These are phyloP conservation scores for Pseudozyma hubeiensis DNA, from an alignment of 1,284 basidiomycete species.

Conservation along the genomic window DNA sequence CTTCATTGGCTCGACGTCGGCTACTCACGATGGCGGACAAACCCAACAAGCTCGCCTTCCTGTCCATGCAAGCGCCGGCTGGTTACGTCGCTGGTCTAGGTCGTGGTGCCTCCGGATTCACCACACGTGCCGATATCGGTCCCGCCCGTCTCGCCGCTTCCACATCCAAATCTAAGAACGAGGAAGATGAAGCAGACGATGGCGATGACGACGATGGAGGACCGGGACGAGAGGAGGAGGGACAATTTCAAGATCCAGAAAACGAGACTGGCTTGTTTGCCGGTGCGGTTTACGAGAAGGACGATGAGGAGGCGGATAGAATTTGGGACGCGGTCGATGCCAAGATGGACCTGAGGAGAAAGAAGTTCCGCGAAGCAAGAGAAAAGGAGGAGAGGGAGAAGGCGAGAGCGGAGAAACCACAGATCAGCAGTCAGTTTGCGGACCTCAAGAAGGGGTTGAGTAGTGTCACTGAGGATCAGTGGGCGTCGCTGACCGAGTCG, in stretches of 20 bases:
- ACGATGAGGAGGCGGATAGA: conserved; percentile 95
- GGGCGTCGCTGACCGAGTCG: conserved; percentile 94
- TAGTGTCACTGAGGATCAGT: conserved; percentile 87
- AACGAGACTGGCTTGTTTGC: conserved; percentile 97
- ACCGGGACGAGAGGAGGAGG: conserved; percentile 86
- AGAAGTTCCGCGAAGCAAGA: conserved; percentile 82
- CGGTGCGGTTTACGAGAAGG: conserved; percentile 93
- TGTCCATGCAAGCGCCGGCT: conserved; percentile 63
- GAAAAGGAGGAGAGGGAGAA: conserved; percentile 80
- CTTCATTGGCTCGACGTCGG: conserved; percentile 1
- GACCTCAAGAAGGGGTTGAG: conserved; percentile 92
- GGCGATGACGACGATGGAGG: conserved; percentile 66
- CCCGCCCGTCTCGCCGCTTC: conserved; percentile 87
- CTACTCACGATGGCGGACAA: conserved; percentile 45
- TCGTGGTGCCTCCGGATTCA: conserved; percentile 87
- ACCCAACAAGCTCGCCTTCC: conserved; percentile 63
- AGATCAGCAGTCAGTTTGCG: conserved; percentile 91
- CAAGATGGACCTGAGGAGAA: conserved; percentile 86
- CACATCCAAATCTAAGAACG: conserved; percentile 8
- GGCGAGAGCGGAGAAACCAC: conserved; percentile 82
- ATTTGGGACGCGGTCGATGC: conserved; percentile 92
- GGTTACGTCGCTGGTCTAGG: conserved; percentile 68
- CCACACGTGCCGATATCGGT: conserved; percentile 97
- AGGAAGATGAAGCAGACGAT: conserved; percentile 25
- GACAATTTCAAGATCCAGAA: conserved; percentile 94